Base-by-base conservation (phyloP, 139 green algal genomes). In the Coelastrella sp. region DNA sequence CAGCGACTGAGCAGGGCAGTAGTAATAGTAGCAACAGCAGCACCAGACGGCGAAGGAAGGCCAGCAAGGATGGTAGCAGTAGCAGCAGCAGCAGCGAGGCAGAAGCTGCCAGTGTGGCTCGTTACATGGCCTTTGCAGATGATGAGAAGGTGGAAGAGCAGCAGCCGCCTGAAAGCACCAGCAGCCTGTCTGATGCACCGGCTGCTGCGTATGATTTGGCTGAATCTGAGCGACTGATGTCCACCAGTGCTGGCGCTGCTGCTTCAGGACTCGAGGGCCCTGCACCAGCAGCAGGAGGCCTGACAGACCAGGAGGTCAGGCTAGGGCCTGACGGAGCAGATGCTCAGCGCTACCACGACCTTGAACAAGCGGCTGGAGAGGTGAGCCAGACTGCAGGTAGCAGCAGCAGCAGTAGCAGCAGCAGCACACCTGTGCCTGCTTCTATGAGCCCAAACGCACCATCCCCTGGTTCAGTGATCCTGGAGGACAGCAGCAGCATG, bases 231-330 rank as follows among this genome's bases (percentile, higher is more conserved):
- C 35, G 35, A 49, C 49, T 65, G 35, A 83, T 83, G 78, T 19
- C 63, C 17, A 10, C 25, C n/a, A 65, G 19, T 59, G 82, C 15
- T 65, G 61, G 25, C 65, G 82, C 61, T 60, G 63, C 82, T 61
- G 63, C n/a, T 87, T 60, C 61, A 76, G 60, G 15, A 20, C 6
- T 15, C 27, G 61, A 7, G 15, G 17, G 8, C 15, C 65, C 66
- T 14, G 83, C 84, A 66, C 84, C 84, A 57, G 68, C 84, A 72
- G 49, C 84, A 81, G 84, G 84, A 12, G 84, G 84, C 19, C 49
- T 88, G 7, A 81, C 49, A 56, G 68, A 49, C n/a, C 35, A 4
- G 57, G 66, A 88, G 84, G 6, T 81, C 15, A 10, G 14, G 8
- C 10, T 9, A 0, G 81, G 82, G 6, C 15, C 27, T 56, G 82